Conservation (phyloP, 2,329 filamentous ascomycete species). For the Drechslerella coelobrocha region DNA sequence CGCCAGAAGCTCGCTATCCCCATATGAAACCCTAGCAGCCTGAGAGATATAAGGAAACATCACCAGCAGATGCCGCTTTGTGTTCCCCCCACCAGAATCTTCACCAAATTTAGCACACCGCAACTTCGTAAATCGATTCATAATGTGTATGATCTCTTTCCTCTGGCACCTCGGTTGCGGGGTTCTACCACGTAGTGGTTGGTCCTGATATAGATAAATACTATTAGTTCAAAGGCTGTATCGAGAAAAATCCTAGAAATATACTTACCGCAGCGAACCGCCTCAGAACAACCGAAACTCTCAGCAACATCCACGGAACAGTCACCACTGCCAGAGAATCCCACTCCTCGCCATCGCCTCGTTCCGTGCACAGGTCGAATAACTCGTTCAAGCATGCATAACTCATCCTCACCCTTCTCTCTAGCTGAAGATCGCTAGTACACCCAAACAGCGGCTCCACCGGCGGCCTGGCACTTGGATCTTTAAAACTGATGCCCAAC, state of each 20-base stretch:
- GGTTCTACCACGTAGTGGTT: slow-evolving; percentile 85
- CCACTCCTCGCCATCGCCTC: slow-evolving; percentile 49
- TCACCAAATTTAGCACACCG: slow-evolving; percentile 50
- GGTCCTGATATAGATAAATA: slow-evolving; percentile 64
- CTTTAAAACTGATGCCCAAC: slow-evolving; percentile 39
- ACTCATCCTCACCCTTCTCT: slow-evolving; percentile 67
- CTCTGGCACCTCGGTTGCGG: slow-evolving; percentile 84
- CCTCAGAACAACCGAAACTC: slow-evolving; percentile 79
- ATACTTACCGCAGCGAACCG: slow-evolving; percentile 71
- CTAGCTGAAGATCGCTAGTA: slow-evolving; percentile 52
- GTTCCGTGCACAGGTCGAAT: slow-evolving; percentile 60
- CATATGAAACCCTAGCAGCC: slow-evolving; percentile 68
- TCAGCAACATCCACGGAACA: slow-evolving; percentile 80
- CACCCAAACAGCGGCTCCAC: slow-evolving; percentile 46
- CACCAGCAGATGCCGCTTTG: slow-evolving; percentile 76
- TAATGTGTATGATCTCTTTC: slow-evolving; percentile 75
- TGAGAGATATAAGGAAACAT: slow-evolving; percentile 79
- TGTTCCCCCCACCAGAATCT: slow-evolving; percentile 57
- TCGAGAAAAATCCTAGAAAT: slow-evolving; percentile 1
- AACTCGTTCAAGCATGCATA: slow-evolving; percentile 83
- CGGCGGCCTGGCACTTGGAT: not conserved
- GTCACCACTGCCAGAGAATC: slow-evolving; percentile 73
- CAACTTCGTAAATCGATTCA: slow-evolving; percentile 68
- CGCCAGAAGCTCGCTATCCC: slow-evolving; percentile 68
- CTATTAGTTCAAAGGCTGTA: not conserved